Evolutionary conservation across 495 filamentous ascomycete species (phyloP).

Genomic region (Daldinia childiae): DNA sequence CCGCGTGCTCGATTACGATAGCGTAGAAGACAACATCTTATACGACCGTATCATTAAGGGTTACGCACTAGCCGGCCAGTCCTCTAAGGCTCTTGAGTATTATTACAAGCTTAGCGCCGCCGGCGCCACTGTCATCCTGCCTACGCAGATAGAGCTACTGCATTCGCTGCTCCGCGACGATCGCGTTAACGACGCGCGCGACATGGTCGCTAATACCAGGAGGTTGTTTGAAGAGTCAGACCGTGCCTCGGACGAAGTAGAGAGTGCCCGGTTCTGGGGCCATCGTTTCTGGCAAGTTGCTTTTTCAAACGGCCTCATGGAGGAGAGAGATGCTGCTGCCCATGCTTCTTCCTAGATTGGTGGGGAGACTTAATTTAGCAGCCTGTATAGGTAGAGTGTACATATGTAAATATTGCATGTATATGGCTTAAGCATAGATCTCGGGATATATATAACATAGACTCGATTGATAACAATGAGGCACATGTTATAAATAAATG

Average conservation of each 20-base stretch:
- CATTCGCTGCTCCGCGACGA: slow-evolving; percentile 56
- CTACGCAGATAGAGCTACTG: slow-evolving; percentile 57
- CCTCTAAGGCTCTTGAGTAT: slow-evolving; percentile 59
- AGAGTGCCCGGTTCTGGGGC: slow-evolving; percentile 46
- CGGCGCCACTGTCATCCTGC: slow-evolving; percentile 55
- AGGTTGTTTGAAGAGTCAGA: slow-evolving; percentile 43
- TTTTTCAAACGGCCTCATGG: slow-evolving; percentile 45
- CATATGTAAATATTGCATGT: neutral
- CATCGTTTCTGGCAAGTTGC: slow-evolving; percentile 58
- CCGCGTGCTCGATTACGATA: slow-evolving; percentile 45
- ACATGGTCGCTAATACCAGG: slow-evolving; percentile 51
- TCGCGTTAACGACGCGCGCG: slow-evolving; percentile 46
- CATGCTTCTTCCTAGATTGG: neutral
- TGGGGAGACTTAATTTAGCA: neutral
- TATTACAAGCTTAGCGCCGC: slow-evolving; percentile 55
- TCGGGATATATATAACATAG: too few relatives aligned
- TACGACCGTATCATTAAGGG: slow-evolving; percentile 74
- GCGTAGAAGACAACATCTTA: slow-evolving; percentile 66
- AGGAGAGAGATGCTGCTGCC: neutral
- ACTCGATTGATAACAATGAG: neutral
- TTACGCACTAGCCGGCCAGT: slow-evolving; percentile 62
- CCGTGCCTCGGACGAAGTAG: slow-evolving; percentile 16
- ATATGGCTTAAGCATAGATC: neutral
- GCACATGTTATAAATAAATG: neutral
- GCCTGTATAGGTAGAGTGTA: slow-evolving; percentile 5